Percentiles rank a stretch among this genome's conserved stretches.
phyloP scores from a whole-genome alignment of 495 filamentous ascomycete genomes.

The Aspergillus asperescens region DNA sequence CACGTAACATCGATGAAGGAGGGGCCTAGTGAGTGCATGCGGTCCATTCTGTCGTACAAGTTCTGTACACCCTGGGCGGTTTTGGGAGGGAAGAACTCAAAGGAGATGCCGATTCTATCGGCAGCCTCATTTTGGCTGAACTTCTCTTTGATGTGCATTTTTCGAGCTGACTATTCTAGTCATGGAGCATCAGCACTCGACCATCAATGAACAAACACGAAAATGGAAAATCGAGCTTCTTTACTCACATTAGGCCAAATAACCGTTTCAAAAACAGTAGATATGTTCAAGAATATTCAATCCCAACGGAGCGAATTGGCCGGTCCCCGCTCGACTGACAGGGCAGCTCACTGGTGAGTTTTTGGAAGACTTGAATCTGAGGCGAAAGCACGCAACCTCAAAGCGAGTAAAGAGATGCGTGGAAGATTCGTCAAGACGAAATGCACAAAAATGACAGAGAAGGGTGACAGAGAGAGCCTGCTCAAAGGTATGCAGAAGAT shows the following conservation, averaged over 20 bases:
- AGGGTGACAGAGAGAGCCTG: conserved; percentile 8
- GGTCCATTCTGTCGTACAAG: conserved; percentile 98
- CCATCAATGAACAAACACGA: not conserved
- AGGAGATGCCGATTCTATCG: conserved; percentile 83
- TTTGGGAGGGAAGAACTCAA: conserved; percentile 99
- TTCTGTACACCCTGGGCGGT: conserved; percentile 97
- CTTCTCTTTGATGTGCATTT: conserved; percentile 89
- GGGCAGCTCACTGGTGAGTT: not conserved
- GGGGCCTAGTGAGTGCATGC: conserved; percentile 91
- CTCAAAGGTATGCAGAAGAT: conserved; percentile 2
- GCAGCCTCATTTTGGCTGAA: conserved; percentile 73
- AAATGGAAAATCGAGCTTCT: not conserved
- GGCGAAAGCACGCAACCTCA: not conserved
- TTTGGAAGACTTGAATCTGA: not conserved
- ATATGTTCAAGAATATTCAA: not conserved
- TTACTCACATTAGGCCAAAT: not conserved
- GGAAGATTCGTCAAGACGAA: not conserved
- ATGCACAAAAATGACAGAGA: not conserved
- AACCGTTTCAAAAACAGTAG: not conserved
- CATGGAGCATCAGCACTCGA: not conserved
- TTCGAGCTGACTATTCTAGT: conserved; percentile 13
- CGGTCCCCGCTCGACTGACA: not conserved
- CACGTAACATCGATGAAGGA: conserved; percentile 98
- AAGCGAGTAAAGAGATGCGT: not conserved
- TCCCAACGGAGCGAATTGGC: not conserved